Evolutionary conservation across 441 rosid species (phyloP), one percentile per base, ranked within the genome.

Genomic region (Adansonia gregorii): DNA sequence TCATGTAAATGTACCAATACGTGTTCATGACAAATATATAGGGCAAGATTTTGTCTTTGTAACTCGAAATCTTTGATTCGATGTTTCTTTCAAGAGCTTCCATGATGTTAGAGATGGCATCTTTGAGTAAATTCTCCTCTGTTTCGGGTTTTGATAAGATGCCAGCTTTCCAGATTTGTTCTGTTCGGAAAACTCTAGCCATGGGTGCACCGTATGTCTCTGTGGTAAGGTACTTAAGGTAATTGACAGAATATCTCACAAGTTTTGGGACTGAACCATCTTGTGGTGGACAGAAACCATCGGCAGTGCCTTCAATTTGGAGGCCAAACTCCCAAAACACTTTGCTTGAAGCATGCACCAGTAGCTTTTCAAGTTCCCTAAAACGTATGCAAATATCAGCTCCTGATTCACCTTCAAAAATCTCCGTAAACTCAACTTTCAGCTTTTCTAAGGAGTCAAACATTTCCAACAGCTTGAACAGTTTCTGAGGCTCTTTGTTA

Each of bases 391-490:
- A 84, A 12, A 90, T 84, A 74, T 85, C 91, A 22, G 79, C 80
- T 45, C 92, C 92, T 14, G 94, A 83, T 76, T 90, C 86, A 4
- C 88, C 89, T 78, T 90, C 89, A 60, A 90, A 88, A 74, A 87
- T 76, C 55, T 78, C 85, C 0, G 82, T 54, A 58, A 90, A 83
- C 20, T 86, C 85, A 2, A 80, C 17, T 76, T 89, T 82, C 24
- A 91, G 80, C 74, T 82, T 87, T 74, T 88, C 90, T 60, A 89
- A 76, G 45, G 92, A 87, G 19, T 87, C 87, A 3, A 88, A 88
- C 85, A 91, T 86, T 82, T 91, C 95, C 1, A 91, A 79, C 58
- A 91, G 90, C 89, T 89, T 91, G 86, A 89, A 91, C 78, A 91
- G 83, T 76, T 91, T 91, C 69, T 88, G 89, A 1, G 93, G 93